Conservation (phyloP, 129 eudicot genomes). For the Dittrichia graveolens region DNA sequence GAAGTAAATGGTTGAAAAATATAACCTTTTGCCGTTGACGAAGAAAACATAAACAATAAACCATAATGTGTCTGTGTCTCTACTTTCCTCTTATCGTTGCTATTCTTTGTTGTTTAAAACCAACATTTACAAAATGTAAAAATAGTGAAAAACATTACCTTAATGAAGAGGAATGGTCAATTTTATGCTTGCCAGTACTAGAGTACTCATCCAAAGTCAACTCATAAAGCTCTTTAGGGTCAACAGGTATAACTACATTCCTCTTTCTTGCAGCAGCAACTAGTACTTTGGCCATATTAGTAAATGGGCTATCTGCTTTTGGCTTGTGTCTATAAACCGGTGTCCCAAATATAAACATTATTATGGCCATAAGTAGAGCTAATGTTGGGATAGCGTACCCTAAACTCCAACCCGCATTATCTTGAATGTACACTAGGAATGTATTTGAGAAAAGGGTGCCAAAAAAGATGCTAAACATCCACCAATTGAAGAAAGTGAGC, state of each 20-base stretch:
- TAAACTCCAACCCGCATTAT: conserved; percentile 52
- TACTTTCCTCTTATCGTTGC: too few relatives aligned
- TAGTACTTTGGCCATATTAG: conserved; percentile 46
- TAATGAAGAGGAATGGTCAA: conserved; percentile 43
- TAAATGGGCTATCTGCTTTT: conserved; percentile 41
- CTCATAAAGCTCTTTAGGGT: conserved; percentile 50
- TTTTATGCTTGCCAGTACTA: conserved; percentile 25
- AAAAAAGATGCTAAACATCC: conserved; percentile 64
- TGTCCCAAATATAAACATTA: conserved; percentile 44
- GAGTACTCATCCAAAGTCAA: conserved; percentile 39
- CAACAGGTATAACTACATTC: conserved; percentile 33
- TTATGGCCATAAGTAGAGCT: conserved; percentile 40
- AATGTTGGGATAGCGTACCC: conserved; percentile 55
- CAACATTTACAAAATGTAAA: not conserved
- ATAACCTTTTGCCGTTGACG: too few relatives aligned
- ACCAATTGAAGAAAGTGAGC: conserved; percentile 65
- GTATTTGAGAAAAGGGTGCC: conserved; percentile 57
- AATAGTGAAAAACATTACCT: conserved; percentile 34
- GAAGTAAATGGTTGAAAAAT: too few relatives aligned
- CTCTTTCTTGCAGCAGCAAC: conserved; percentile 49
- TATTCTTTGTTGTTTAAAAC: too few relatives aligned
- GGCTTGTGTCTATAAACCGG: conserved; percentile 51
- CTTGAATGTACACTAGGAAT: conserved; percentile 60
- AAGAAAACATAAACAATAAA: too few relatives aligned
- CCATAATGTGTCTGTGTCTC: too few relatives aligned